Base-by-base conservation (phyloP, 228 moss, liverwort and hornwort species). In the Sphagnum magellanicum region DNA sequence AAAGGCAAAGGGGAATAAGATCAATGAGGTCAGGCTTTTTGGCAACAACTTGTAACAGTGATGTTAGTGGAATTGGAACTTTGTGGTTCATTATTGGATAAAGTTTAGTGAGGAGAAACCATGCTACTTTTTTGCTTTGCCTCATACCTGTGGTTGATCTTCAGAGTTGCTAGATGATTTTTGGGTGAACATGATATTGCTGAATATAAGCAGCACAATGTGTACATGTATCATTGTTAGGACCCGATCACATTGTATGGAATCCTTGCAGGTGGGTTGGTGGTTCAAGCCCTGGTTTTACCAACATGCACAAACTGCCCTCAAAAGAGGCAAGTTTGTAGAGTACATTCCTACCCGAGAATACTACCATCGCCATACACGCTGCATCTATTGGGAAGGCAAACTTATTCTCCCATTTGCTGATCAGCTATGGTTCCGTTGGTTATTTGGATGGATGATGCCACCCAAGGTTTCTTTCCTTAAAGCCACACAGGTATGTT, bases 231-330 rank as follows among this genome's bases (percentile, higher is more conserved):
- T 32, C 1, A 32, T 32, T 32, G 32, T 32, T 2, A 32, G 2
- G 32, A 32, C 32, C 2, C 32, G 3, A 32, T 32, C 32, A 32
- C 32, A 32, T 32, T 32, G 32, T 32, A 32, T 67, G 64, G 6
- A n/a, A 47, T 67, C 15, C 13, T 51, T 74, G 74, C 63, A 87
- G 73, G 68, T 72, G 53, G 81, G 89, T 0, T 93, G 77, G 76
- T 98, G 89, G 87, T 98, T 83, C 76, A 98, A 98, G 78, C 78
- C 91, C 9, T 98, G 98, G 98, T 98, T 93, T 69, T 98, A 98
- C 73, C 98, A 98, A 73, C 85, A 93, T 58, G 94, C 98, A 4
- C 50, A 92, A 81, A 90, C 87, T 5, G 84, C 92, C 5, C 70
- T 98, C 65, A 79, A 66, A 66, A 90, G 63, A 32, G 94, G 98